Conservation (phyloP, 805 yeast species). For the Schwanniomyces occidentalis region DNA sequence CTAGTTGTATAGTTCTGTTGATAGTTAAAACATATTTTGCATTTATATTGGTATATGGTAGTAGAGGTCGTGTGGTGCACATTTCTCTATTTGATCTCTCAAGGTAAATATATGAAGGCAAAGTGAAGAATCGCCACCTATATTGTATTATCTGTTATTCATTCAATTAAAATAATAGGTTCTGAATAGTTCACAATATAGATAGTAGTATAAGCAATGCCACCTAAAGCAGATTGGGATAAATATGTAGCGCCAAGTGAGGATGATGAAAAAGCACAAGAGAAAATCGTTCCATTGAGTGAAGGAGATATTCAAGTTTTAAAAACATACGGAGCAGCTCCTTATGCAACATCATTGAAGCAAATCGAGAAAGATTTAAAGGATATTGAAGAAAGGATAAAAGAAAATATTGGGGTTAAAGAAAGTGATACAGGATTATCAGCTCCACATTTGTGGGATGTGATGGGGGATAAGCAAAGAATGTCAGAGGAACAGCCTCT, state of each 20-base stretch:
- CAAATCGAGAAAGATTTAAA: slow-evolving; percentile 84
- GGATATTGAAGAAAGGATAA: slow-evolving; percentile 80
- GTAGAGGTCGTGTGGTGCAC: too few relatives aligned
- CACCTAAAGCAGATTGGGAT: slow-evolving; percentile 99
- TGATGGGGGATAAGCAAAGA: slow-evolving; percentile 91
- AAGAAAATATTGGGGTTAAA: slow-evolving; percentile 90
- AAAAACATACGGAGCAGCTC: slow-evolving; percentile 97
- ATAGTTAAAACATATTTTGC: too few relatives aligned
- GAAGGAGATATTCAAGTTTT: slow-evolving; percentile 98
- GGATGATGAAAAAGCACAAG: slow-evolving; percentile 60
- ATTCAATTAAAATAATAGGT: too few relatives aligned
- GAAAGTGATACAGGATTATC: slow-evolving; percentile 98
- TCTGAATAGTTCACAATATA: too few relatives aligned
- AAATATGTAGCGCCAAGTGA: slow-evolving; percentile 89
- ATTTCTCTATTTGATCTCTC: too few relatives aligned
- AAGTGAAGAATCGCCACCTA: too few relatives aligned
- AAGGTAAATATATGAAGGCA: too few relatives aligned
- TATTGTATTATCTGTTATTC: too few relatives aligned
- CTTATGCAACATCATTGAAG: slow-evolving; percentile 82
- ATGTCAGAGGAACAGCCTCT: slow-evolving; percentile 92
- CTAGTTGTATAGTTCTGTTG: too few relatives aligned
- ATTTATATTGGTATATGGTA: too few relatives aligned
- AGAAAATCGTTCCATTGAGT: slow-evolving; percentile 78
- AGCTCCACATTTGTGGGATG: slow-evolving; percentile 97
- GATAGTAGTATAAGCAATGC: slow-evolving; percentile 63